Percentiles rank a stretch among this genome's conserved stretches.
These are phyloP conservation scores for Rugonectria rugulosa DNA, from an alignment of 2,329 filamentous ascomycete genomes.

Conservation along the genomic window DNA sequence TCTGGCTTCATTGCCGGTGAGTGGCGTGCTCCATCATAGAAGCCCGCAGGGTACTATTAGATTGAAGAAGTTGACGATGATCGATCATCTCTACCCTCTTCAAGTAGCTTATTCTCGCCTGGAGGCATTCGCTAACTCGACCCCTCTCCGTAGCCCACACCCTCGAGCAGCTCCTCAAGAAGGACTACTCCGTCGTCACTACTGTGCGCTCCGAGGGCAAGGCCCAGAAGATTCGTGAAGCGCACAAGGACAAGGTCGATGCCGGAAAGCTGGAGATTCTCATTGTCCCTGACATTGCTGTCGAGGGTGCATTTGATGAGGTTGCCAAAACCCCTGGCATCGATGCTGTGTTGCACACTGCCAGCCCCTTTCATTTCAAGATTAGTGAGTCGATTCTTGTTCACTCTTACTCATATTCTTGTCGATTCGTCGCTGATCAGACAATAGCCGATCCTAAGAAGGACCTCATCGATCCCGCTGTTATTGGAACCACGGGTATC, in stretches of 20 bases:
- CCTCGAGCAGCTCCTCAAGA: conserved; percentile 60
- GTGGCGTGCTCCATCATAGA: too few relatives aligned
- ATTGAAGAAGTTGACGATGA: too few relatives aligned
- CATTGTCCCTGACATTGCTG: conserved; percentile 81
- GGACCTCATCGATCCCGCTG: conserved; percentile 65
- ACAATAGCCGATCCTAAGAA: conserved; percentile 53
- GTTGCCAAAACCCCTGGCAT: conserved; percentile 59
- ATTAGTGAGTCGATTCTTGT: conserved; percentile 43
- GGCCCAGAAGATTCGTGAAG: conserved; percentile 58
- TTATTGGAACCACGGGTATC: conserved; percentile 71
- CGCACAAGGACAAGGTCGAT: conserved; percentile 50
- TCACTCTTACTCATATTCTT: too few relatives aligned
- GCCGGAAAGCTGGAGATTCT: conserved; percentile 54
- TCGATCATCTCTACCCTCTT: background rate
- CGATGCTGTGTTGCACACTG: conserved; percentile 67
- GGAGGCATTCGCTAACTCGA: too few relatives aligned
- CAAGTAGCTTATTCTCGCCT: background rate
- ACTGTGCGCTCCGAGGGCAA: conserved; percentile 64
- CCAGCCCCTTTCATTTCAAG: conserved; percentile 66
- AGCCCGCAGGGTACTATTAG: too few relatives aligned
- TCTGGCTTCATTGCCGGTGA: conserved; percentile 47
- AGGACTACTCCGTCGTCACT: conserved; percentile 61
- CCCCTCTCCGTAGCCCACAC: conserved; percentile 58
- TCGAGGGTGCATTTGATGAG: conserved; percentile 76
- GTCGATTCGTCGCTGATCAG: background rate